Conservation (phyloP, 345 rosid species). For the Limnanthes douglasii region DNA sequence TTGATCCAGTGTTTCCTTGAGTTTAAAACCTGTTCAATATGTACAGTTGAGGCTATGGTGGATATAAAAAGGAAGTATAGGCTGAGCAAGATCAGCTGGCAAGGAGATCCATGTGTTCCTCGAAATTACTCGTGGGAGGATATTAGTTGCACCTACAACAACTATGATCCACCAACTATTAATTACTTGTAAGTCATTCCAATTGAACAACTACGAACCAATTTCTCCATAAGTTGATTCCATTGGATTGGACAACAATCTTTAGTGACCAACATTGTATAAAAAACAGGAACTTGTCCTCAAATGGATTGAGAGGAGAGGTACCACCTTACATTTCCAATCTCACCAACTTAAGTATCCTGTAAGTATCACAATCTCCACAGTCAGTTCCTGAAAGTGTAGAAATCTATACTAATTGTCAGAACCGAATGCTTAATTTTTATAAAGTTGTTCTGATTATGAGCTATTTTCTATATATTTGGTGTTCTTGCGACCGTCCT, state of each 20-base stretch:
- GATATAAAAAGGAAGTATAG: constrained; percentile 22
- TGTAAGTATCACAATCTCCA: constrained; percentile 22
- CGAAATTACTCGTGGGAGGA: constrained; percentile 21
- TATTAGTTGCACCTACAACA: constrained; percentile 19
- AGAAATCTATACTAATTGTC: neutral
- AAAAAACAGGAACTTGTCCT: constrained; percentile 18
- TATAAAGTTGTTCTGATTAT: neutral
- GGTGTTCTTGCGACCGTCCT: neutral
- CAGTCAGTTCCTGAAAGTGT: neutral
- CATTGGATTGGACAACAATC: neutral
- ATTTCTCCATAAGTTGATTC: neutral
- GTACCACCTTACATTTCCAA: constrained; percentile 17
- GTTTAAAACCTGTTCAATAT: too few relatives aligned
- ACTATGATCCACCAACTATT: constrained; percentile 14
- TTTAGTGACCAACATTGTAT: too few relatives aligned
- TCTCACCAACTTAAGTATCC: constrained; percentile 22
- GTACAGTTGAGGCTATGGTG: constrained; percentile 30
- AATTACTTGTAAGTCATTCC: constrained; percentile 27
- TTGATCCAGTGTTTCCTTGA: too few relatives aligned
- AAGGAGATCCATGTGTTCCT: constrained; percentile 37
- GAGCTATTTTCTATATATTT: neutral
- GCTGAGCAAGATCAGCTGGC: constrained; percentile 22
- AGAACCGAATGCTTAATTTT: neutral
- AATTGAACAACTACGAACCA: neutral
- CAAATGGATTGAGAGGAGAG: constrained; percentile 28